Percentiles rank a stretch among this genome's conserved stretches.
Conservation (phyloP, 805 yeast species). For the Lachancea lanzarotensis region DNA sequence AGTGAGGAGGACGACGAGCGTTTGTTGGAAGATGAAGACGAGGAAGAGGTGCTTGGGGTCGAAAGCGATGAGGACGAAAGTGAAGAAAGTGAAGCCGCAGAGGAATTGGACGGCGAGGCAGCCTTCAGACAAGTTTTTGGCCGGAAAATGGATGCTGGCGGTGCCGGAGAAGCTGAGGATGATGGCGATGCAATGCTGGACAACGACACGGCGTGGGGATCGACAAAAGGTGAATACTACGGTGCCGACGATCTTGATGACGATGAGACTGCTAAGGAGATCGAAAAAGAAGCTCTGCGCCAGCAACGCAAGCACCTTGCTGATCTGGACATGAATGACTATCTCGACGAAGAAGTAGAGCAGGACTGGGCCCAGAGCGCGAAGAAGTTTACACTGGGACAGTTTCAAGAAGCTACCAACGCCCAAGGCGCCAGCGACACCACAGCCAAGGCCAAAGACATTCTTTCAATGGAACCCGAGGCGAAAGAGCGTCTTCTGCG, state of each 20-base stretch:
- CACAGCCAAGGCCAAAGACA: conserved; percentile 37
- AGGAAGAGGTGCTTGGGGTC: conserved; percentile 44
- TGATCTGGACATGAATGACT: conserved; percentile 70
- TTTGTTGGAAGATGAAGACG: conserved; percentile 39
- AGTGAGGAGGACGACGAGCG: conserved; percentile 43
- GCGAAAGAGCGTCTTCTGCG: conserved; percentile 50
- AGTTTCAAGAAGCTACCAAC: conserved; percentile 26
- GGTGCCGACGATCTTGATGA: conserved; percentile 49
- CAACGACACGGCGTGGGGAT: conserved; percentile 44
- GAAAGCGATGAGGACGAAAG: conserved; percentile 34
- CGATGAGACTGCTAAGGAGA: conserved; percentile 67
- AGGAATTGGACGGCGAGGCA: conserved; percentile 31
- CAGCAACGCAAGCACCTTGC: conserved; percentile 75
- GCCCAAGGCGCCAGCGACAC: conserved; percentile 3
- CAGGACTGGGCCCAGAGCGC: conserved; percentile 67
- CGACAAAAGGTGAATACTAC: conserved; percentile 41
- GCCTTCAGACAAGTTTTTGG: conserved; percentile 37
- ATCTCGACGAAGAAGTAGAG: conserved; percentile 66
- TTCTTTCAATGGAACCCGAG: conserved; percentile 43
- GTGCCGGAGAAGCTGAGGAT: conserved; percentile 26
- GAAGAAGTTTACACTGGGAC: conserved; percentile 39
- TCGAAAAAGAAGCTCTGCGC: conserved; percentile 83
- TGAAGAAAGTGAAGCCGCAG: conserved; percentile 29
- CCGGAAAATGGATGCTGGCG: conserved; percentile 18
- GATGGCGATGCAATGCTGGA: conserved; percentile 29